A percentile compares a stretch with the other conserved stretches of the same genome.
These are phyloP conservation scores for Puya raimondii DNA, from an alignment of 176 grass and related monocot species.

Conservation along the genomic window DNA sequence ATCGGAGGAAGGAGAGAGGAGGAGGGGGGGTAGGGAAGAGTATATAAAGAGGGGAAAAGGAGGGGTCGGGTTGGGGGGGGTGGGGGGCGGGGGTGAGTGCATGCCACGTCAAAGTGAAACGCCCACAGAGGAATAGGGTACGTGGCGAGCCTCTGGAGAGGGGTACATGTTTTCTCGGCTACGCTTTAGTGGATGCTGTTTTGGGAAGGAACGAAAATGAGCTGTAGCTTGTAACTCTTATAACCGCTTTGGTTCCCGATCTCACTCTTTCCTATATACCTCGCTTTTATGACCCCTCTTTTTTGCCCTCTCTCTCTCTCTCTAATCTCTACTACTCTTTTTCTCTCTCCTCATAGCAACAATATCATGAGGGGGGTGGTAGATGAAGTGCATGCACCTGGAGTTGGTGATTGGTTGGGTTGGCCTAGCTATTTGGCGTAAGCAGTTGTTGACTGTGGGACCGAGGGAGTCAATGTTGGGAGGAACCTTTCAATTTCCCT, in stretches of 20 bases:
- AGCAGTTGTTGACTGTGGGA: not conserved
- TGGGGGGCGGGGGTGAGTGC: conserved; percentile 19
- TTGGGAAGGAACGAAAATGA: not conserved
- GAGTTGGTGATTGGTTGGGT: not conserved
- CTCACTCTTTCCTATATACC: conserved; percentile 1
- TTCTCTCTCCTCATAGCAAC: too few species aligned
- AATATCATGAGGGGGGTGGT: not conserved
- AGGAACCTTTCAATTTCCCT: not conserved
- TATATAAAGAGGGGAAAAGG: conserved; percentile 1
- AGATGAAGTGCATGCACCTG: not conserved
- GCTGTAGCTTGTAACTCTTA: not conserved
- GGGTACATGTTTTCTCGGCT: not conserved
- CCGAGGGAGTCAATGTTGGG: not conserved
- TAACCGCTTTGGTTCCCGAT: conserved; percentile 21
- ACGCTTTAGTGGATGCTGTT: not conserved
- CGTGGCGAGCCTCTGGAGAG: conserved; percentile 39
- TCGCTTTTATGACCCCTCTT: conserved; percentile 1
- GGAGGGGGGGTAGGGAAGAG: conserved; percentile 8
- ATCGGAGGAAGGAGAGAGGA: not conserved
- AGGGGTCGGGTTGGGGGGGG: conserved; percentile 6
- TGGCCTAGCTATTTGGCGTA: not conserved
- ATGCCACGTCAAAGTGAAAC: conserved; percentile 48
- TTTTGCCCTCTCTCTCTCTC: not conserved
- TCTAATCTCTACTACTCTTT: not conserved
- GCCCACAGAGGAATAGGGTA: conserved; percentile 12